Conservation (phyloP, 805 yeast species). For the Metschnikowia cerradonensis region DNA sequence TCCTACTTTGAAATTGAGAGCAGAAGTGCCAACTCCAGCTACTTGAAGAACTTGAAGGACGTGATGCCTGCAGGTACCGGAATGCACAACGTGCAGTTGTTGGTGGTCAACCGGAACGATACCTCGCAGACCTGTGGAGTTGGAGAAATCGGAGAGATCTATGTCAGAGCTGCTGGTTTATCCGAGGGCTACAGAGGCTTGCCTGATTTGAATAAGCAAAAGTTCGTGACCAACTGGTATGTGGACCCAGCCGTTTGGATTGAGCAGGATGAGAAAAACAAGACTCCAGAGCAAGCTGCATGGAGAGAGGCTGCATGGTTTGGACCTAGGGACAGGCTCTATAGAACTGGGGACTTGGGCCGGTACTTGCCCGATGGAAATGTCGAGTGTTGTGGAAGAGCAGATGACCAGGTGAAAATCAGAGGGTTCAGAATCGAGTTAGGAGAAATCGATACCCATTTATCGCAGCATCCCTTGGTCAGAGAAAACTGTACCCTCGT, state of each 20-base stretch:
- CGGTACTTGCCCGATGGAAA: constrained; percentile 96
- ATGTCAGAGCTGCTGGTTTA: constrained; percentile 96
- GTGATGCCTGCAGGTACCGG: constrained; percentile 99
- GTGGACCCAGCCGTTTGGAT: constrained; percentile 63
- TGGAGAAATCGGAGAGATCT: constrained; percentile 98
- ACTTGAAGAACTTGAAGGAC: constrained; percentile 82
- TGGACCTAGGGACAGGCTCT: constrained; percentile 93
- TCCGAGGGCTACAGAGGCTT: constrained; percentile 94
- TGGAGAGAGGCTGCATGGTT: constrained; percentile 78
- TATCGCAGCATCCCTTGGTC: constrained; percentile 88
- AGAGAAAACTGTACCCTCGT: constrained; percentile 93
- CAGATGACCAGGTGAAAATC: constrained; percentile 97
- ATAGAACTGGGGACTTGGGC: constrained; percentile 97
- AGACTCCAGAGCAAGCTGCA: constrained; percentile 39
- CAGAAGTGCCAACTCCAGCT: constrained; percentile 60
- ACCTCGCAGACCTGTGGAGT: constrained; percentile 91
- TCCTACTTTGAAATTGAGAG: constrained; percentile 88
- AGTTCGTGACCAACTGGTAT: constrained; percentile 91
- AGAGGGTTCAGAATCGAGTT: constrained; percentile 98
- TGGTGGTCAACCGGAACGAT: constrained; percentile 90
- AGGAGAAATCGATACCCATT: constrained; percentile 97
- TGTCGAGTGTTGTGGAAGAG: constrained; percentile 97
- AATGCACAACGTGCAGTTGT: constrained; percentile 89
- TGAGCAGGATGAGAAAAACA: constrained; percentile 45
- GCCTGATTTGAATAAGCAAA: constrained; percentile 82